These are phyloP conservation scores for Phytophthora vignae DNA, from an alignment of 352 stramenopile species.

Conservation along the genomic window DNA sequence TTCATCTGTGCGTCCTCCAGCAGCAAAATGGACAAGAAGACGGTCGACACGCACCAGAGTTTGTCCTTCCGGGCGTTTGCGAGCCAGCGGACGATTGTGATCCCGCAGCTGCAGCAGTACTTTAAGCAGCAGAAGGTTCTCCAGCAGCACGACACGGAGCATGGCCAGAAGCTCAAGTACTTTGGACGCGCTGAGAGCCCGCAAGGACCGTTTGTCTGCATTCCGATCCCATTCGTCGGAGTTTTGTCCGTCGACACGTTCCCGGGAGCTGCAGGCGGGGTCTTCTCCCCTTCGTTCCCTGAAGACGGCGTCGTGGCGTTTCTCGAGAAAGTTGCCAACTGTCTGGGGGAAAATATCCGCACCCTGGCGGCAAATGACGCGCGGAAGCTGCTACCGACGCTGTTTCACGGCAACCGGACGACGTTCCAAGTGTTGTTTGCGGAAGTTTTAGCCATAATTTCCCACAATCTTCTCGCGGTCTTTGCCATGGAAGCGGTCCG, in stretches of 20 bases:
- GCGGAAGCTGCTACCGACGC: constrained; percentile 25
- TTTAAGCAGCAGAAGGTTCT: constrained; percentile 27
- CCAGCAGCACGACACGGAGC: constrained; percentile 25
- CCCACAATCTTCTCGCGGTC: constrained; percentile 51
- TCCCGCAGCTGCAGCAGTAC: constrained; percentile 50
- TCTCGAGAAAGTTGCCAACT: constrained; percentile 54
- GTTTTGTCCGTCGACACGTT: constrained; percentile 75
- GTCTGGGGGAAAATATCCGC: constrained; percentile 57
- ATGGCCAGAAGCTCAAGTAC: constrained; percentile 35
- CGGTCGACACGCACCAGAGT: constrained; percentile 49
- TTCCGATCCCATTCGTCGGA: constrained; percentile 78
- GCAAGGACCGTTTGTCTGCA: constrained; percentile 61
- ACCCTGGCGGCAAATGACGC: constrained; percentile 34
- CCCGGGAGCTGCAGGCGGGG: constrained; percentile 56
- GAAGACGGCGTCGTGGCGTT: constrained; percentile 68
- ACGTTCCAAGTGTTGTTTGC: constrained; percentile 52
- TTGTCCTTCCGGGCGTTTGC: constrained; percentile 64
- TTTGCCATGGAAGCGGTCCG: constrained; percentile 49
- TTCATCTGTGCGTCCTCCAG: constrained; percentile 59
- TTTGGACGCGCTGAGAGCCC: constrained; percentile 26
- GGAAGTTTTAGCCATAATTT: constrained; percentile 44
- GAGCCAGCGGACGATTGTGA: constrained; percentile 53
- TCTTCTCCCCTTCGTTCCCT: constrained; percentile 54
- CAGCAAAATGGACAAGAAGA: constrained; percentile 62
- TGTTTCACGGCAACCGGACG: constrained; percentile 72